Conservation (phyloP, 108 stramenopile species). For the Craspedostauros australis region DNA sequence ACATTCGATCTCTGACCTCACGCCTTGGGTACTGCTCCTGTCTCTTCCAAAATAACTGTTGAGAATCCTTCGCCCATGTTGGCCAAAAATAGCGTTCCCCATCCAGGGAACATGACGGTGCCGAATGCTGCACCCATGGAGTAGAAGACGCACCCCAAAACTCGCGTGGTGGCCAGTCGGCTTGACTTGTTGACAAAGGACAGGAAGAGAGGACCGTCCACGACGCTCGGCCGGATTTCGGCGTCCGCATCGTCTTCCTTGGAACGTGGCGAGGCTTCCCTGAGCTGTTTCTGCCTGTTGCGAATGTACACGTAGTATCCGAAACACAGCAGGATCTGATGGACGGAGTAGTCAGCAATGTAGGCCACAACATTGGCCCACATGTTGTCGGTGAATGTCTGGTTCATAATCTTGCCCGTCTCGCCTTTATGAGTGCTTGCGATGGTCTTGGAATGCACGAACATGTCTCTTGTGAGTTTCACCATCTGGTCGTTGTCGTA, state of each 20-base stretch:
- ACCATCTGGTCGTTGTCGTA: conserved; percentile 25
- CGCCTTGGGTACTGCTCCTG: too few species aligned
- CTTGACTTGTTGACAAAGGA: conserved; percentile 27
- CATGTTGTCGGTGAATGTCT: conserved; percentile 31
- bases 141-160: conserved; percentile 20
- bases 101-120: conserved; percentile 32
- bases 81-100: conserved; percentile 37
- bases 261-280: not conserved
- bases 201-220: conserved; percentile 10
- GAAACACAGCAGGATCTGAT: conserved; percentile 43
- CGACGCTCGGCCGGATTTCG: too few species aligned
- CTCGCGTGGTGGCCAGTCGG: conserved; percentile 24
- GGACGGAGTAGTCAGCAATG: conserved; percentile 50
- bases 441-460: conserved; percentile 18
- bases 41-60: too few species aligned
- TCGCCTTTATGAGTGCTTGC: not conserved
- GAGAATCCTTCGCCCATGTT: conserved; percentile 44
- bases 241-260: conserved; percentile 8
- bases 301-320: conserved; percentile 42
- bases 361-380: conserved; percentile 43
- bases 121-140: conserved; percentile 42
- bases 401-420: conserved; percentile 6
- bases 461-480: conserved; percentile 45
- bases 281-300: conserved; percentile 13
- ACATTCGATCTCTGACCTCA: too few species aligned